phyloP scores from a whole-genome alignment of 345 rosid species.

The Eucalyptus tenuipes region DNA sequence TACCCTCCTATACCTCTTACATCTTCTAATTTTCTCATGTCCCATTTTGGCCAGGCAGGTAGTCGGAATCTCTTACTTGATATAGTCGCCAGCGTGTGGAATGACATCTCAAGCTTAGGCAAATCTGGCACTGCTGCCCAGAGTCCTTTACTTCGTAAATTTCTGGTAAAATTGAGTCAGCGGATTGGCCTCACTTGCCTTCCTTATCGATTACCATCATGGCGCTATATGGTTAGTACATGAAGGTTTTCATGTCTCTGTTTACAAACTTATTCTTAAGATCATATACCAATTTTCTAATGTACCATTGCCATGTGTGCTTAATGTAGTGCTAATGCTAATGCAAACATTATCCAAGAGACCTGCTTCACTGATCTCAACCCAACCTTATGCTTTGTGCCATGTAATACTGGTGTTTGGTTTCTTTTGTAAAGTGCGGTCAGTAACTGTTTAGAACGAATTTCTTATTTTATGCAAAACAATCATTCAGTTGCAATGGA shows the following conservation, averaged over 20 bases:
- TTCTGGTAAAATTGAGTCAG: slow-evolving; percentile 73
- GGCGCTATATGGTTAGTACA: slow-evolving; percentile 79
- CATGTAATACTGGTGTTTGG: not conserved
- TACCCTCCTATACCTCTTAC: too few relatives aligned
- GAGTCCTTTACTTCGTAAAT: slow-evolving; percentile 84
- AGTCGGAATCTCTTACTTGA: slow-evolving; percentile 44
- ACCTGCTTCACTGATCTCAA: not conserved
- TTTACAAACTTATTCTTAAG: not conserved
- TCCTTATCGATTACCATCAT: slow-evolving; percentile 70
- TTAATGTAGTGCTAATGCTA: not conserved
- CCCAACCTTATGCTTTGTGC: not conserved
- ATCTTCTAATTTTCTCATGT: not conserved
- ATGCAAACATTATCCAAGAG: not conserved
- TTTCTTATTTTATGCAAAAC: not conserved
- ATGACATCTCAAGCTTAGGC: slow-evolving; percentile 41
- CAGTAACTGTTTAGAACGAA: not conserved
- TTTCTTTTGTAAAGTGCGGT: not conserved
- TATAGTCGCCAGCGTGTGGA: slow-evolving; percentile 49
- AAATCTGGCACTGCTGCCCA: slow-evolving; percentile 52
- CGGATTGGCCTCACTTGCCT: slow-evolving; percentile 80
- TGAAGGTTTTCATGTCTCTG: not conserved
- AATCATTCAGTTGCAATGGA: not conserved
- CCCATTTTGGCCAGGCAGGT: slow-evolving; percentile 56
- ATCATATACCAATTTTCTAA: not conserved
- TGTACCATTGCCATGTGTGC: not conserved